phyloP scores from a whole-genome alignment of 495 filamentous ascomycete species.

The Penicillium odoratum region DNA sequence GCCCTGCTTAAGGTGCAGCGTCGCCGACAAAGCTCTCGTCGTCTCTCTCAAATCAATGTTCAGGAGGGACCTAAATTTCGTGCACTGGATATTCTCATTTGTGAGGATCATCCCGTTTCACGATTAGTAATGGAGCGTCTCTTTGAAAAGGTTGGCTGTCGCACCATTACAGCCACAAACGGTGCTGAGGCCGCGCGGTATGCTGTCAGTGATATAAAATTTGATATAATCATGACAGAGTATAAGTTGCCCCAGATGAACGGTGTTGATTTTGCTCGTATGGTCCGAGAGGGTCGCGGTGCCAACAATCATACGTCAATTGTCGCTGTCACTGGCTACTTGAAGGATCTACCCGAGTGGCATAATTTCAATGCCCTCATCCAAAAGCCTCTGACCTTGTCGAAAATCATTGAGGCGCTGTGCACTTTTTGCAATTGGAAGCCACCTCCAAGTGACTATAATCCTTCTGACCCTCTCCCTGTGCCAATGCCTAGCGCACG shows the following conservation, averaged over 20 bases:
- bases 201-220: conserved; percentile 88
- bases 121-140: conserved; percentile 95
- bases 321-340: conserved; percentile 94
- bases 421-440: conserved; percentile 92
- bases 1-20: conserved; percentile 92
- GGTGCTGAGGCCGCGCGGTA: conserved; percentile 89
- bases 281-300: conserved; percentile 95
- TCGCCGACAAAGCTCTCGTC: conserved; percentile 84
- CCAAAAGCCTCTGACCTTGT: conserved; percentile 90
- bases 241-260: conserved; percentile 93
- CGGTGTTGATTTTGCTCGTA: conserved; percentile 90
- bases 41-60: conserved; percentile 84
- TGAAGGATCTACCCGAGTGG: conserved; percentile 90
- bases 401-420: conserved; percentile 83
- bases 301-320: conserved; percentile 93
- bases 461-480: conserved; percentile 47
- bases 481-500: conserved; percentile 63
- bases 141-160: conserved; percentile 90
- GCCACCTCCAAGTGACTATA: conserved; percentile 58
- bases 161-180: conserved; percentile 87
- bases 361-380: conserved; percentile 94
- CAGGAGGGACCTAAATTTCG: conserved; percentile 83
- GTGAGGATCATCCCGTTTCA: conserved; percentile 98
- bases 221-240: conserved; percentile 97
- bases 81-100: conserved; percentile 90